Conservation (phyloP, 108 stramenopile species). For the Parietichytrium sp. region DNA sequence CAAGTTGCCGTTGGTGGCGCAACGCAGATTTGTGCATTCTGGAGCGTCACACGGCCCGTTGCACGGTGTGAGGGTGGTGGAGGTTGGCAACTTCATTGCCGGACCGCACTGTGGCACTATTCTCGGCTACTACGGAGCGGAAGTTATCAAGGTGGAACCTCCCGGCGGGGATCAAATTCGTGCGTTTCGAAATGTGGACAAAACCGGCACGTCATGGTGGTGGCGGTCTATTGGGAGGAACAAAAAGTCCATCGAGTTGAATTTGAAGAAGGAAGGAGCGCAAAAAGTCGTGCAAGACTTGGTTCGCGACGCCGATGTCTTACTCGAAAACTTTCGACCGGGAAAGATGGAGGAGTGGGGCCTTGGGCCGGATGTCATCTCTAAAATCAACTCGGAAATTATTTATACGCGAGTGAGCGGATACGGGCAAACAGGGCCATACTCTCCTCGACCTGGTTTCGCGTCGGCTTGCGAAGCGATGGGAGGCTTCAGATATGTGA, state of each 20-base stretch:
- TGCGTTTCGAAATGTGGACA: slow-evolving; percentile 12
- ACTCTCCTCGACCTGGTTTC: background rate
- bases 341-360: slow-evolving; percentile 31
- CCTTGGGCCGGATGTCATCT: slow-evolving; percentile 24
- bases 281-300: slow-evolving; percentile 22
- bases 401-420: slow-evolving; percentile 33
- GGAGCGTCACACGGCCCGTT: slow-evolving; percentile 20
- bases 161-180: slow-evolving; percentile 23
- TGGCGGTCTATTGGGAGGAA: slow-evolving; percentile 27
- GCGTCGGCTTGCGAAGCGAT: slow-evolving; percentile 32
- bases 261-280: background rate
- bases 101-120: slow-evolving; percentile 17
- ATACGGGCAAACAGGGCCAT: background rate
- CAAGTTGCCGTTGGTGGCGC: too few species aligned
- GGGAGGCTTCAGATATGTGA: slow-evolving; percentile 23
- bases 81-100: slow-evolving; percentile 36
- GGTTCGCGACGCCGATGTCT: slow-evolving; percentile 1
- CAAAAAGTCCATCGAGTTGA: slow-evolving; percentile 34
- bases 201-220: slow-evolving; percentile 28
- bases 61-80: background rate
- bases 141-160: background rate
- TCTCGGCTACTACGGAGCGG: slow-evolving; percentile 28
- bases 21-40: too few species aligned
- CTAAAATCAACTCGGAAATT: slow-evolving; percentile 24
- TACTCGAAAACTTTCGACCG: slow-evolving; percentile 22